phyloP scores from a whole-genome alignment of 2,329 filamentous ascomycete species.

The Trichoderma cornu-damae region DNA sequence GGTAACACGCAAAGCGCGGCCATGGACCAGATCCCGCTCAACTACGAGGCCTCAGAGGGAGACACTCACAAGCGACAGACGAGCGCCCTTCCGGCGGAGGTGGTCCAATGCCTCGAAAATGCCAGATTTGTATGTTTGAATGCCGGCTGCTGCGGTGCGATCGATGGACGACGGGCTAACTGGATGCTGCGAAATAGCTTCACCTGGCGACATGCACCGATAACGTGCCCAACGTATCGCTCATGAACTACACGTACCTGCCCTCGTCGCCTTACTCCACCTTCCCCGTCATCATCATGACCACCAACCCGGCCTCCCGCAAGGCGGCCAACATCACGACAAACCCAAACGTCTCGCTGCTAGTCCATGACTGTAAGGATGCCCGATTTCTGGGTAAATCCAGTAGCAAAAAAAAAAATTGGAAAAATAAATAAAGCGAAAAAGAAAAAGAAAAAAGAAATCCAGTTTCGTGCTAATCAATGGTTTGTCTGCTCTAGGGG shows the following conservation, averaged over 20 bases:
- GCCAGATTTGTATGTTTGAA: slow-evolving; percentile 74
- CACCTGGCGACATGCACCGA: slow-evolving; percentile 87
- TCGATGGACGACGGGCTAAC: neutral
- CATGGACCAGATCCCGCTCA: slow-evolving; percentile 65
- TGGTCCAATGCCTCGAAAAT: slow-evolving; percentile 87
- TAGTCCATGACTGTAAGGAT: slow-evolving; percentile 81
- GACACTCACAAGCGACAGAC: slow-evolving; percentile 67
- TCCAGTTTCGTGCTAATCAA: neutral
- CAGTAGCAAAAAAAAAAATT: neutral
- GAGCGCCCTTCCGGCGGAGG: slow-evolving; percentile 70
- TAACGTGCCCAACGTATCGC: slow-evolving; percentile 81
- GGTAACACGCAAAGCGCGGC: neutral
- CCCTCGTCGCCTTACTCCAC: slow-evolving; percentile 65
- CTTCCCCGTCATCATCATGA: slow-evolving; percentile 89
- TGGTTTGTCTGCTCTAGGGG: slow-evolving; percentile 57
- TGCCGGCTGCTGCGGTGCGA: slow-evolving; percentile 49
- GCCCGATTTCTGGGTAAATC: neutral
- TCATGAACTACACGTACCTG: slow-evolving; percentile 99
- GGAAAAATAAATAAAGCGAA: too few species aligned
- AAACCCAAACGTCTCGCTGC: slow-evolving; percentile 83
- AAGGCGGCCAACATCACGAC: slow-evolving; percentile 76
- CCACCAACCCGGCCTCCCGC: slow-evolving; percentile 71
- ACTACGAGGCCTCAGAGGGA: slow-evolving; percentile 69
- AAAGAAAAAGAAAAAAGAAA: neutral
- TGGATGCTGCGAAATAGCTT: slow-evolving; percentile 53